Evolutionary conservation across 192 early-diverging fungal genomes (phyloP), one percentile per base, ranked within the genome.

Genomic region (Dissophora globulifera): DNA sequence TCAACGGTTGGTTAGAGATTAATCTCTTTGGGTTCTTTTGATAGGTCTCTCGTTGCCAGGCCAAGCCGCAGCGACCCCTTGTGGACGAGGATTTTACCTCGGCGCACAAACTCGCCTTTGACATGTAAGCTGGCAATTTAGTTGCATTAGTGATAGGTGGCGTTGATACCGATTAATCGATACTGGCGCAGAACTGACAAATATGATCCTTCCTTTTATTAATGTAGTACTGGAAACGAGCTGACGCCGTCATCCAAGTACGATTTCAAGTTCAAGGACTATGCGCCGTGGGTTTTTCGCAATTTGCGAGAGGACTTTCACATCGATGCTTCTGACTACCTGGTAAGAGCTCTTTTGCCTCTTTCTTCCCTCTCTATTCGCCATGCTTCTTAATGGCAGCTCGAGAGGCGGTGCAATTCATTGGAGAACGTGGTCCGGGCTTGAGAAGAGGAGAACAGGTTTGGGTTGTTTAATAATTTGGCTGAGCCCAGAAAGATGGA

Each of bases 191-290:
- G 33, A 13, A 32, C 20, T 27, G 35, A 27, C 41, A 42, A 20
- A 22, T 10, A 41, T 38, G 8, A 42, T 23, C 13, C 26, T 23
- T 3, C 56, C 16, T 26, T 19, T 15, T 3, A 22, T 52, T 12
- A 42, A 26, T 17, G 45, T 74, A 91, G 89, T 35, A 92, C 91
- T 33, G 95, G 96, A 16, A 95, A 96, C 75, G 96, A 99, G 79
- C 75, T 98, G 78, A 96, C 94, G n/a, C 94, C 98, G 16, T 91
- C 91, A 12, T 91, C 94, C 17, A 88, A 90, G 53, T 98, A 98
- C 82, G 96, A 98, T 69, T 99, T 98, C 79, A 98, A 98, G 83
- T 99, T 98, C 80, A 99, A 99, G 74, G 98, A 99, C 79, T 98
- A 98, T 68, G 93, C 95, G 12, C 98, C 96, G 2, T 96, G 95